phyloP scores from a whole-genome alignment of 495 filamentous ascomycete species.

The Aspergillus nanangensis region DNA sequence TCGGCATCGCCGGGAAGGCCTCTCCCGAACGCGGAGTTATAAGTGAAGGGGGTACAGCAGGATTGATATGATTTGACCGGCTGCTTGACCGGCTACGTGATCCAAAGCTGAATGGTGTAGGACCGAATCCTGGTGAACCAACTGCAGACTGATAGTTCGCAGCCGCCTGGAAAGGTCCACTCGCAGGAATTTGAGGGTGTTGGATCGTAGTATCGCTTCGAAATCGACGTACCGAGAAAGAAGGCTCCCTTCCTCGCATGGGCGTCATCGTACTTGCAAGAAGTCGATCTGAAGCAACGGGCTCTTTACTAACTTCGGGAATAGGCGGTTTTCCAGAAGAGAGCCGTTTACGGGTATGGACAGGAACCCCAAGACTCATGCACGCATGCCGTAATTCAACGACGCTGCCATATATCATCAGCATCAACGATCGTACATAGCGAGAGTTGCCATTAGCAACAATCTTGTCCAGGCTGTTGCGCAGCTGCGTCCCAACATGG shows the following conservation, averaged over 20 bases:
- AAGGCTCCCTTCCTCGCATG: constrained; percentile 47
- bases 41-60: constrained; percentile 41
- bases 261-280: constrained; percentile 56
- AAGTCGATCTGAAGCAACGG: constrained; percentile 20
- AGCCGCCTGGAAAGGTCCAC: constrained; percentile 20
- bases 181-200: constrained; percentile 41
- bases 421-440: constrained; percentile 75
- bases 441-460: constrained; percentile 70
- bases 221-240: constrained; percentile 42
- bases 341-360: constrained; percentile 17
- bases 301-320: constrained; percentile 20
- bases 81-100: constrained; percentile 50
- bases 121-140: constrained; percentile 32
- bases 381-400: constrained; percentile 66
- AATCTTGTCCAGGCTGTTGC: constrained; percentile 64
- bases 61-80: constrained; percentile 43
- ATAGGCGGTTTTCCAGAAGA: constrained; percentile 22
- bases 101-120: constrained; percentile 29
- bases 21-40: constrained; percentile 76
- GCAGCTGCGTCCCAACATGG: constrained; percentile 66
- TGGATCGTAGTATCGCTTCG: constrained; percentile 62
- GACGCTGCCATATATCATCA: constrained; percentile 75
- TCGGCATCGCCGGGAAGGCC: constrained; percentile 61
- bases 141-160: constrained; percentile 22
- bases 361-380: constrained; percentile 32